Evolutionary conservation across 495 filamentous ascomycete genomes (phyloP).

Genomic region (Penicillium argentinense): DNA sequence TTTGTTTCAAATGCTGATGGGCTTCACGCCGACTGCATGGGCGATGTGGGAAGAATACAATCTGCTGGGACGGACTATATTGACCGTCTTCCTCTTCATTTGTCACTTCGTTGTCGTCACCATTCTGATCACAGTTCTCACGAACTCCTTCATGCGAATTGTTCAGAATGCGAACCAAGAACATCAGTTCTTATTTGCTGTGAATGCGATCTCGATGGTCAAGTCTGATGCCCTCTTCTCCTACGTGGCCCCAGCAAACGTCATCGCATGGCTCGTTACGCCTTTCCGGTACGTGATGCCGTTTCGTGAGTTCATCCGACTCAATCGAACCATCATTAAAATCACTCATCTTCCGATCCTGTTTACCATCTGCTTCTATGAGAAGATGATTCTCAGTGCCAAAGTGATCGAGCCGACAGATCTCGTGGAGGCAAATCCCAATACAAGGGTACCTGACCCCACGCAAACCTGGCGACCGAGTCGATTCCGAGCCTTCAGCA

Average conservation of each 20-base stretch:
- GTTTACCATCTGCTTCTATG: constrained; percentile 82
- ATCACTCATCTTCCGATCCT: constrained; percentile 84
- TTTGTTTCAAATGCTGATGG: constrained; percentile 92
- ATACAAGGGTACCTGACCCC: constrained; percentile 28
- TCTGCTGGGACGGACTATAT: constrained; percentile 67
- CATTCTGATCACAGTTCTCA: constrained; percentile 87
- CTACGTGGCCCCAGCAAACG: constrained; percentile 85
- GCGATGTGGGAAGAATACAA: constrained; percentile 76
- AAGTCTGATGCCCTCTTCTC: constrained; percentile 93
- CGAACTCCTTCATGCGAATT: constrained; percentile 92
- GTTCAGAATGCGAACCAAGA: constrained; percentile 90
- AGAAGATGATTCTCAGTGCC: constrained; percentile 68
- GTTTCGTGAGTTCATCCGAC: constrained; percentile 71
- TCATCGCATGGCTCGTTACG: constrained; percentile 81
- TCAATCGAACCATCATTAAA: constrained; percentile 88
- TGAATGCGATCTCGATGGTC: constrained; percentile 94
- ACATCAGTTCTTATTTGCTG: constrained; percentile 90
- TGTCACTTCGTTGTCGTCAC: constrained; percentile 94
- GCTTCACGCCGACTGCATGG: constrained; percentile 77
- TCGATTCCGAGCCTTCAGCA: constrained; percentile 68
- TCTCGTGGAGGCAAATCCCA: constrained; percentile 53
- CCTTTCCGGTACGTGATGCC: constrained; percentile 77
- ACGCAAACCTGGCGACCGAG: constrained; percentile 35
- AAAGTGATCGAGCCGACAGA: constrained; percentile 75
- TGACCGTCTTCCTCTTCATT: constrained; percentile 84